Percentiles rank a stretch among this genome's conserved stretches.
Evolutionary conservation across 139 green algal species (phyloP).

Genomic region (Coelastrella sp.): DNA sequence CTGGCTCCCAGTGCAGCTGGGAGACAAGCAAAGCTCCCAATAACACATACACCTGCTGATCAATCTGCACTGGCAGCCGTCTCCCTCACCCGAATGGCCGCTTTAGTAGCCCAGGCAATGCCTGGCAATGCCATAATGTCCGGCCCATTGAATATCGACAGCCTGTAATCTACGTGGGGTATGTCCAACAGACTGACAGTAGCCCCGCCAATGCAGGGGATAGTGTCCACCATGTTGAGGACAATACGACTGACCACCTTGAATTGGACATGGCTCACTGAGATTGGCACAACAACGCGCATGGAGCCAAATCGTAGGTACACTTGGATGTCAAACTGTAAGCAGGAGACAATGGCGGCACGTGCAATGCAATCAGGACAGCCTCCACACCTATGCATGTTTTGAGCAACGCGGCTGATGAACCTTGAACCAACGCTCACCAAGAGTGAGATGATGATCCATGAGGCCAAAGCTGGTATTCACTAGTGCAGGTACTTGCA

Average conservation of each 20-base stretch:
- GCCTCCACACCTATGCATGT: too few relatives aligned
- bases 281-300: constrained; percentile 60
- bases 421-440: too few relatives aligned
- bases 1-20: too few relatives aligned
- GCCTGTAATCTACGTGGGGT: constrained; percentile 72
- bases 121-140: constrained; percentile 84
- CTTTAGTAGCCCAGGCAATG: constrained; percentile 57
- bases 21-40: too few relatives aligned
- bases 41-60: too few relatives aligned
- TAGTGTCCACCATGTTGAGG: constrained; percentile 79
- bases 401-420: too few relatives aligned
- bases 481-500: too few relatives aligned
- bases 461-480: too few relatives aligned
- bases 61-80: too few relatives aligned
- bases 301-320: constrained; percentile 56
- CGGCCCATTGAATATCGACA: constrained; percentile 59
- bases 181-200: constrained; percentile 75
- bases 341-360: neutral
- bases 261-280: constrained; percentile 62
- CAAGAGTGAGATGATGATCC: too few relatives aligned
- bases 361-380: too few relatives aligned
- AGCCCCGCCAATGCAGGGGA: constrained; percentile 82
- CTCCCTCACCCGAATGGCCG: constrained; percentile 52
- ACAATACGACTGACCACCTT: constrained; percentile 71
- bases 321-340: constrained; percentile 61